Base-by-base conservation (phyloP, 441 rosid genomes). In the Populus hybrid region DNA sequence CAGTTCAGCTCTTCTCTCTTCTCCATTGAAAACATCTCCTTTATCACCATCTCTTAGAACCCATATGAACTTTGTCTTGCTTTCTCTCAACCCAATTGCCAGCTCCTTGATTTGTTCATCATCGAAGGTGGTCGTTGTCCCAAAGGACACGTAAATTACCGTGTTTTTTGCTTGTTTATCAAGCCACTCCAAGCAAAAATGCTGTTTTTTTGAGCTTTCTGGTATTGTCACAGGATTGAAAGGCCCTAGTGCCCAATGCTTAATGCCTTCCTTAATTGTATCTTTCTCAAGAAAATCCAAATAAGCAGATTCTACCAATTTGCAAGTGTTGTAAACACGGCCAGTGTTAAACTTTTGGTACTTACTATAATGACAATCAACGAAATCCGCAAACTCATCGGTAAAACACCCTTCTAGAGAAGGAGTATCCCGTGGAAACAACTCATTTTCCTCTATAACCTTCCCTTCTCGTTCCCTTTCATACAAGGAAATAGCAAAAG, bases 11-110 rank as follows among this genome's bases (percentile, higher is more conserved):
- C 75, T 78, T 10, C 53, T 64, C 34, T 72, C 74, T 12, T 74
- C 76, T 23, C 40, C 42, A 1, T 26, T 61, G 75, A 86, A 86
- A 24, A 85, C 79, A 42, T 89, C 91, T 12, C 86, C 86, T 81
- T 76, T 84, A 36, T 90, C 92, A 0, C 89, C 94, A 65, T 89
- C 94, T 79, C 91, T 85, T 21, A 87, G 21, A 3, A 86, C 89
- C 92, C 94, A 90, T 0, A 90, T 81, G 86, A 89, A 90, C 78
- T 87, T 89, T 59, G 84, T 86, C 8, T 80, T 73, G 81, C 90
- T 86, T 67, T 79, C 75, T 40, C 85, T 84, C 77, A 90, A 75
- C 40, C 89, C 92, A 8, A 38, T 18, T 6, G 89, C 92, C 0
- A 90, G 68, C 72, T 89, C 83, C 69, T 75, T 70, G 76, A 90